These are phyloP conservation scores for Cucurbitaria berberidis DNA, from an alignment of 2,329 filamentous ascomycete species.

Conservation along the genomic window DNA sequence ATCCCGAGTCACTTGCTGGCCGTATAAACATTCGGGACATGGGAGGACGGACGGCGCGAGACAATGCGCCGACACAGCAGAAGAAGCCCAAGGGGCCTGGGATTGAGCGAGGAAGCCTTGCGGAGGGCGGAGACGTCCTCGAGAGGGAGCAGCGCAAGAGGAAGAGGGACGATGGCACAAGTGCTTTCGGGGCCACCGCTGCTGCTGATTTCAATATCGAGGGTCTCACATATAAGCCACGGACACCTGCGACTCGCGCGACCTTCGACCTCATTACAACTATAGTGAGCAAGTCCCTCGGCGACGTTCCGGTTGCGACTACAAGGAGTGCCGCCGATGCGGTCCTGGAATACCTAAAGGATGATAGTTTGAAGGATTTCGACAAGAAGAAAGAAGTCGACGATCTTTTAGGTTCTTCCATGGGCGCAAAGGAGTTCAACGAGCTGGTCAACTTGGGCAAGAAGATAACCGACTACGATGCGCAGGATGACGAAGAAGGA, in stretches of 20 bases:
- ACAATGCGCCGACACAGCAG: conserved; percentile 77
- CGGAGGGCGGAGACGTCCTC: conserved; percentile 83
- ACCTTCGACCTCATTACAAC: conserved; percentile 95
- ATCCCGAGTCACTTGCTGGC: conserved; percentile 95
- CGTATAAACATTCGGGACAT: conserved; percentile 93
- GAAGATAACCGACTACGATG: conserved; percentile 98
- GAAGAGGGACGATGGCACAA: conserved; percentile 72
- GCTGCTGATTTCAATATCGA: conserved; percentile 85
- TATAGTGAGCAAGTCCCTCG: conserved; percentile 84
- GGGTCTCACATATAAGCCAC: conserved; percentile 87
- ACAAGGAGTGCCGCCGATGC: conserved; percentile 94
- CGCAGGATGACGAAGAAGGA: conserved; percentile 87
- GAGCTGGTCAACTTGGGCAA: conserved; percentile 95
- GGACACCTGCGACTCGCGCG: conserved; percentile 87
- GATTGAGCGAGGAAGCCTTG: conserved; percentile 75
- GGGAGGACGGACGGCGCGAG: conserved; percentile 82
- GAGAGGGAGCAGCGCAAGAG: conserved; percentile 85
- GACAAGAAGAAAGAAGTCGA: conserved; percentile 99
- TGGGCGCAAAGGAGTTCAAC: conserved; percentile 92
- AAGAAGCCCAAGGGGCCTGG: conserved; percentile 71
- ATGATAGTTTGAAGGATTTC: conserved; percentile 93
- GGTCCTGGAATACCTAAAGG: conserved; percentile 88
- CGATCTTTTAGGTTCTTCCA: conserved; percentile 82
- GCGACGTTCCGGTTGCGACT: conserved; percentile 90
- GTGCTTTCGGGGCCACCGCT: conserved; percentile 72